These are phyloP conservation scores for Neoarthrinium moseri DNA, from an alignment of 2,329 filamentous ascomycete genomes.

Conservation along the genomic window DNA sequence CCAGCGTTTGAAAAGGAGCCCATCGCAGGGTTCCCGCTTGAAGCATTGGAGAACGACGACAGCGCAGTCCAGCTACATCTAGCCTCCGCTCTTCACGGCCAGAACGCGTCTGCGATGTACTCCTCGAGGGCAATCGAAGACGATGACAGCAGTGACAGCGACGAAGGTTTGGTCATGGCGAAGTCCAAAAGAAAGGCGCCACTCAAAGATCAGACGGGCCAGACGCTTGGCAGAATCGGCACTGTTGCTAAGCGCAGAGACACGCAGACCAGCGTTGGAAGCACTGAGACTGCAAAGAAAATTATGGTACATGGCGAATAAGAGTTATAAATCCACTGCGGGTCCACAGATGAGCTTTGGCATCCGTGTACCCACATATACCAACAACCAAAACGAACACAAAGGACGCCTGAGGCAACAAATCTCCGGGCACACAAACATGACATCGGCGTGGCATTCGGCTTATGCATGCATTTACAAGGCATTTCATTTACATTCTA, in stretches of 20 bases:
- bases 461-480: neutral
- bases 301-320: slow-evolving; percentile 38
- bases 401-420: neutral
- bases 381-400: too few species aligned
- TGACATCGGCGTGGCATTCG: neutral
- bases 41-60: slow-evolving; percentile 32
- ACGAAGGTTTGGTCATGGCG: slow-evolving; percentile 54
- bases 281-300: slow-evolving; percentile 65
- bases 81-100: slow-evolving; percentile 8
- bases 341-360: too few species aligned
- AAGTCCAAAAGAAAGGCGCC: slow-evolving; percentile 45
- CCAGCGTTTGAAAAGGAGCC: slow-evolving; percentile 50
- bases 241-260: slow-evolving; percentile 48
- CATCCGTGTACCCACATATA: too few species aligned
- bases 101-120: slow-evolving; percentile 16
- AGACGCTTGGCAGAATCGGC: slow-evolving; percentile 28
- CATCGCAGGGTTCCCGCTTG: slow-evolving; percentile 44
- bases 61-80: slow-evolving; percentile 8
- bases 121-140: slow-evolving; percentile 30
- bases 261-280: slow-evolving; percentile 60
- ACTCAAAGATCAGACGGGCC: slow-evolving; percentile 23
- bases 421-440: neutral
- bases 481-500: neutral
- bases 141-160: slow-evolving; percentile 52
- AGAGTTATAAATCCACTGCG: too few species aligned